phyloP scores from a whole-genome alignment of 176 grass and related monocot genomes.

The Pontederia crassipes region DNA sequence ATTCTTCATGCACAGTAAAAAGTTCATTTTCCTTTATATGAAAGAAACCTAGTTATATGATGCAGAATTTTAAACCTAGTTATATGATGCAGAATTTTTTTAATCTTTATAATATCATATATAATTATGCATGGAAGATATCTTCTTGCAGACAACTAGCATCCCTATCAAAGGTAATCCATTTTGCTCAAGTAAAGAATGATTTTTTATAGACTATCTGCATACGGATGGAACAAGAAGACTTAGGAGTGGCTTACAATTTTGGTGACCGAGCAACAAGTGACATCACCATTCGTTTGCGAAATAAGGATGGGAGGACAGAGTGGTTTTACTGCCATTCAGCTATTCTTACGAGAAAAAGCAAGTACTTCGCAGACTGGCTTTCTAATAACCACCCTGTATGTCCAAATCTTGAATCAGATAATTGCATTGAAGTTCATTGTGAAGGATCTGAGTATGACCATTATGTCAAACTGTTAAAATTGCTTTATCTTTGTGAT shows the following conservation, averaged over 20 bases:
- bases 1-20: too few relatives aligned
- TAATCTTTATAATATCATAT: too few relatives aligned
- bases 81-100: too few relatives aligned
- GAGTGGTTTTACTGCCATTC: slow-evolving; percentile 73
- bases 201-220: not conserved
- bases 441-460: slow-evolving; percentile 47
- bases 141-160: not conserved
- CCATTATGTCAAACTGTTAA: slow-evolving; percentile 60
- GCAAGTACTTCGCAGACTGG: slow-evolving; percentile 49
- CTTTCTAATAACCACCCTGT: slow-evolving; percentile 17
- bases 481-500: slow-evolving; percentile 44
- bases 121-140: too few relatives aligned
- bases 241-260: slow-evolving; percentile 17
- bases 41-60: too few relatives aligned
- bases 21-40: too few relatives aligned
- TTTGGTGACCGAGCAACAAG: slow-evolving; percentile 52
- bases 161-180: not conserved
- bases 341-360: slow-evolving; percentile 32
- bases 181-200: not conserved
- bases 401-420: slow-evolving; percentile 9
- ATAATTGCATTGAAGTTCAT: slow-evolving; percentile 50
- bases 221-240: slow-evolving; percentile 35
- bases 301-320: slow-evolving; percentile 25
- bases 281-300: slow-evolving; percentile 60
- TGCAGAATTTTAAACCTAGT: too few relatives aligned